phyloP scores from a whole-genome alignment of 2,329 filamentous ascomycete species.

The Aspergillus neotritici region DNA sequence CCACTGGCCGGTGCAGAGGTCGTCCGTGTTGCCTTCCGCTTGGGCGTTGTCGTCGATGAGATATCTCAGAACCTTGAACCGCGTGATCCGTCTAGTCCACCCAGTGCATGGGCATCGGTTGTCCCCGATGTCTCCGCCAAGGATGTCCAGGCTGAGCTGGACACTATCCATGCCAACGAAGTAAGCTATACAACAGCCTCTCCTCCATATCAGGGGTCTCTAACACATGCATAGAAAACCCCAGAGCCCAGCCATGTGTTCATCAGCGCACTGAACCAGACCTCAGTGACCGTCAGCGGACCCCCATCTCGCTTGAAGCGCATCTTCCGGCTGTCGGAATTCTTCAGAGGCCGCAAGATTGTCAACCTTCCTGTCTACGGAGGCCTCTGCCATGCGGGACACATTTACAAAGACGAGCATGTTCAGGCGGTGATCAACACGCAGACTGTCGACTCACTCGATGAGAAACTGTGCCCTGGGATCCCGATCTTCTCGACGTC shows the following conservation, averaged over 20 bases:
- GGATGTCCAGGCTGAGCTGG: slow-evolving; percentile 21
- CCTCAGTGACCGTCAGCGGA: slow-evolving; percentile 21
- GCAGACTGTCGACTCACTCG: not conserved
- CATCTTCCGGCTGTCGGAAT: slow-evolving; percentile 16
- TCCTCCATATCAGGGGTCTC: not conserved
- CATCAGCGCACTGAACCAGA: slow-evolving; percentile 18
- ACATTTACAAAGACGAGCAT: slow-evolving; percentile 39
- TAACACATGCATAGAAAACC: slow-evolving; percentile 7
- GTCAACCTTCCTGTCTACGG: slow-evolving; percentile 23
- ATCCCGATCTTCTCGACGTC: slow-evolving; percentile 15
- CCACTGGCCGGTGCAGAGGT: slow-evolving; percentile 38
- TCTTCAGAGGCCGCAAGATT: slow-evolving; percentile 18
- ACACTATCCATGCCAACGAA: slow-evolving; percentile 11
- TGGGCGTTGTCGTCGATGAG: slow-evolving; percentile 42
- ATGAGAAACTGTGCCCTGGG: not conserved
- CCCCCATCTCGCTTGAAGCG: slow-evolving; percentile 21
- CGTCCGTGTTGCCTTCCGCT: slow-evolving; percentile 43
- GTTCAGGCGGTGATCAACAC: slow-evolving; percentile 9
- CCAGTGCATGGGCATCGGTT: slow-evolving; percentile 25
- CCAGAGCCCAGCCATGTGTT: slow-evolving; percentile 17
- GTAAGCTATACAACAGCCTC: slow-evolving; percentile 10
- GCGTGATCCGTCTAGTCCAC: slow-evolving; percentile 16
- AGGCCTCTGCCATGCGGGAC: slow-evolving; percentile 36
- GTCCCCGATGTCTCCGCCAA: slow-evolving; percentile 16
- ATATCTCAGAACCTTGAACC: slow-evolving; percentile 42